Base-by-base conservation (phyloP, 2,329 filamentous ascomycete genomes). In the Botrytis cinerea region DNA sequence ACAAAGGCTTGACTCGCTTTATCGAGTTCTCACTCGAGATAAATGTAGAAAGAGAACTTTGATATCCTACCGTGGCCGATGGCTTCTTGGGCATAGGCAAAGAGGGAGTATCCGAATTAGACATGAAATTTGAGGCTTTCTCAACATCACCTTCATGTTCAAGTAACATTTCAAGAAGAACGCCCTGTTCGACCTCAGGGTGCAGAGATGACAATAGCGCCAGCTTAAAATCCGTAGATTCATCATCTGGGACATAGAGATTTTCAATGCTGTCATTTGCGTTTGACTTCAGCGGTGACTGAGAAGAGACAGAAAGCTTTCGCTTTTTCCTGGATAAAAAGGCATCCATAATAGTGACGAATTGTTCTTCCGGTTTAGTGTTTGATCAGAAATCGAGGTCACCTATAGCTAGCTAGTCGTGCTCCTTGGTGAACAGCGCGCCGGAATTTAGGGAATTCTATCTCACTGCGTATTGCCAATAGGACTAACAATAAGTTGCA, bases 141-240 rank as follows among this genome's bases (percentile, higher is more conserved):
- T 90, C 84, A 0, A 98, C 91, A 0, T 90, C 93, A 0, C 96
- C 96, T 43, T 95, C 88, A 74, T 93, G 90, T 0, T 90, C 90
- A 0, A 97, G 84, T 0, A 98, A 85, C 9, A 94, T 84, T 76
- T 98, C 95, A 0, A 99, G 86, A 0, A 98, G 85, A 0, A 86
- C 85, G 51, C 91, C 88, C 64, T 92, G 90, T 12, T 89, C 86
- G 6, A 90, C 76, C 0, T 85, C 80, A 0, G 93, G 89, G 76
- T 94, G 87, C 0, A 98, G 83, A 0, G 96, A 98, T 2, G 91
- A 88, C 4, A 99, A 84, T 1, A 97, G 85, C 1, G 94, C 94
- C 22, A 99, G 84, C 80, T 98, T 98, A 78, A 97, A 86, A 75
- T 98, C 96, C 0, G 96, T 99, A 1, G 92, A 91, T 64, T 97